phyloP scores from a whole-genome alignment of 139 green algal species.

The Parachlorella kessleri region DNA sequence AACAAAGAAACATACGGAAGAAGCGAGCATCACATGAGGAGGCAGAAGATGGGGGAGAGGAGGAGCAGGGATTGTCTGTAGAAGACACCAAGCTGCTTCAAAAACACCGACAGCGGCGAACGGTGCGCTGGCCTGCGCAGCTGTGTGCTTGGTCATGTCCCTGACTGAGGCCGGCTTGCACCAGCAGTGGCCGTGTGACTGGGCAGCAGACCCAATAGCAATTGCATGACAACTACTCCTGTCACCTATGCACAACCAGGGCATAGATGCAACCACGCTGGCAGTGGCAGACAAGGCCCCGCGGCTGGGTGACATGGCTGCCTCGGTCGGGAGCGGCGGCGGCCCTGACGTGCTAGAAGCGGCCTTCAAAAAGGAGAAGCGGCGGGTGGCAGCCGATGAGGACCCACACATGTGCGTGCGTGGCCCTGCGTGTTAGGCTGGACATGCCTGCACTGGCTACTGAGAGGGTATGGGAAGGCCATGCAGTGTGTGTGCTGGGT shows the following conservation, averaged over 20 bases:
- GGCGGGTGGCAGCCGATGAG: constrained; percentile 24
- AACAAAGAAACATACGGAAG: constrained; percentile 38
- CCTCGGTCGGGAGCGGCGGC: too few relatives aligned
- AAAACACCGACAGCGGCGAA: constrained; percentile 54
- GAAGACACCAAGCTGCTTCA: constrained; percentile 72
- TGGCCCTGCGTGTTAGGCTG: too few relatives aligned
- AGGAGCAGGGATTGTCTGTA: constrained; percentile 11
- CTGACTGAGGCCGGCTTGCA: too few relatives aligned
- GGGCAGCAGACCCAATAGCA: too few relatives aligned
- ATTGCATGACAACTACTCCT: background rate
- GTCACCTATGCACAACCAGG: constrained; percentile 13
- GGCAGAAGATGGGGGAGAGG: constrained; percentile 17
- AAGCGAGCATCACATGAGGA: constrained; percentile 26
- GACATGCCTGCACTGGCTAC: too few relatives aligned
- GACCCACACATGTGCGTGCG: constrained; percentile 64
- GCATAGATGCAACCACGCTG: constrained; percentile 40
- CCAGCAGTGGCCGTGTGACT: too few relatives aligned
- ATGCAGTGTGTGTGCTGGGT: too few relatives aligned
- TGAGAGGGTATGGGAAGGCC: too few relatives aligned
- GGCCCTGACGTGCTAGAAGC: constrained; percentile 34
- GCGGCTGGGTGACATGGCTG: background rate
- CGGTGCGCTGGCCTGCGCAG: constrained; percentile 16
- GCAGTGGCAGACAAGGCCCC: constrained; percentile 18
- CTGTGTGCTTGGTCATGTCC: too few relatives aligned
- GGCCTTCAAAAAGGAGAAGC: constrained; percentile 51